These are phyloP conservation scores for Calonectria pauciramosa DNA, from an alignment of 2,329 filamentous ascomycete genomes.

Conservation along the genomic window DNA sequence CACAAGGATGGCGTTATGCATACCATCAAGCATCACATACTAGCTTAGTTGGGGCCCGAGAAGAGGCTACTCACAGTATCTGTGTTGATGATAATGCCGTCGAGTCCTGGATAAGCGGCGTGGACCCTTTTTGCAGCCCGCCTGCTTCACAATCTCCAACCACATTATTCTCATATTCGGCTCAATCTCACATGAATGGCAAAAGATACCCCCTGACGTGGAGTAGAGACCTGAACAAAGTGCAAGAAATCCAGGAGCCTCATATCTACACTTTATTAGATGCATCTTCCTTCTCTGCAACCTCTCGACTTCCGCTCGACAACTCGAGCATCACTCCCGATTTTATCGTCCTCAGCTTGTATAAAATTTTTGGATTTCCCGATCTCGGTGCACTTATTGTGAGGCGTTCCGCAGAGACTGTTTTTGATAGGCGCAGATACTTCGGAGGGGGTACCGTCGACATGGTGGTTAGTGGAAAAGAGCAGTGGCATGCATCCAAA, in stretches of 20 bases:
- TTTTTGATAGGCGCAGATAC: constrained; percentile 79
- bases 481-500: constrained; percentile 88
- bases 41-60: constrained; percentile 84
- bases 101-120: constrained; percentile 71
- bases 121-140: constrained; percentile 45
- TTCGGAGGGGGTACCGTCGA: constrained; percentile 97
- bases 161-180: constrained; percentile 82
- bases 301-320: constrained; percentile 80
- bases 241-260: constrained; percentile 29
- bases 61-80: constrained; percentile 73
- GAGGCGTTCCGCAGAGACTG: constrained; percentile 74
- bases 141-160: constrained; percentile 40
- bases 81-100: constrained; percentile 79
- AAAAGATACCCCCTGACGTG: constrained; percentile 80
- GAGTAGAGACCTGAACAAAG: constrained; percentile 63
- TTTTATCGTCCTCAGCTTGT: constrained; percentile 89
- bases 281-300: constrained; percentile 85
- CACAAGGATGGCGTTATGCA: constrained; percentile 82
- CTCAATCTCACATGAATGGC: constrained; percentile 94
- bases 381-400: constrained; percentile 90
- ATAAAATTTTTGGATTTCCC: constrained; percentile 98
- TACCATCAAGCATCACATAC: constrained; percentile 91
- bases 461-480: constrained; percentile 82
- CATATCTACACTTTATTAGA: constrained; percentile 81
- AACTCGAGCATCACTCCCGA: constrained; percentile 76